A percentile compares a stretch with the other conserved stretches of the same genome.
Evolutionary conservation across 2,329 filamentous ascomycete species (phyloP).

Genomic region (Alternaria tenuissima): DNA sequence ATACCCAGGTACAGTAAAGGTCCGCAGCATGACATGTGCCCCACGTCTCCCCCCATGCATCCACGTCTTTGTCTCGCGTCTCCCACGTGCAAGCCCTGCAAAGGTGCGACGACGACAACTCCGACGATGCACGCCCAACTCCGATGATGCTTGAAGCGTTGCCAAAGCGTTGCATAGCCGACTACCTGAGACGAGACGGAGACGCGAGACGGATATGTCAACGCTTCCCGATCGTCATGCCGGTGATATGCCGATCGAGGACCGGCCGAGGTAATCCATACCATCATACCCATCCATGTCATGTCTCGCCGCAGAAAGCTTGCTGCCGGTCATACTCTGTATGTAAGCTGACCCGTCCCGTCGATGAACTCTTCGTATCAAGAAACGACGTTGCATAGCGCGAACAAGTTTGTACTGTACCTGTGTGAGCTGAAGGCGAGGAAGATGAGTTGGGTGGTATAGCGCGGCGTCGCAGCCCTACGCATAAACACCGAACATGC

Average conservation of each 20-base stretch:
- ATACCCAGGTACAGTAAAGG: neutral
- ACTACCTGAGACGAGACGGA: neutral
- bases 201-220: neutral
- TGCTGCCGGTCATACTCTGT: neutral
- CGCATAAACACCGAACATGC: slow-evolving; percentile 1
- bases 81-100: neutral
- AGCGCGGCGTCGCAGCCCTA: slow-evolving; percentile 10
- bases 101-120: neutral
- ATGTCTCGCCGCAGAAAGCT: neutral
- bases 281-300: neutral
- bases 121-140: neutral
- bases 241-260: slow-evolving; percentile 3
- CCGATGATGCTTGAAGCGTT: neutral
- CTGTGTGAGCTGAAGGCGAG: neutral
- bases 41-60: neutral
- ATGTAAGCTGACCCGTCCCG: neutral
- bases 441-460: neutral
- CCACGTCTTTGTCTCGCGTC: neutral
- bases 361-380: neutral
- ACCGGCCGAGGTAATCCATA: neutral
- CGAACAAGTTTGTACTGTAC: neutral
- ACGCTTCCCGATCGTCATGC: slow-evolving; percentile 1
- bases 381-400: neutral
- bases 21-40: neutral
- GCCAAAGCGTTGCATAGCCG: neutral